A percentile compares a stretch with the other conserved stretches of the same genome.
Evolutionary conservation across 1,284 basidiomycete genomes (phyloP).

Genomic region (Tylopilus sp.): DNA sequence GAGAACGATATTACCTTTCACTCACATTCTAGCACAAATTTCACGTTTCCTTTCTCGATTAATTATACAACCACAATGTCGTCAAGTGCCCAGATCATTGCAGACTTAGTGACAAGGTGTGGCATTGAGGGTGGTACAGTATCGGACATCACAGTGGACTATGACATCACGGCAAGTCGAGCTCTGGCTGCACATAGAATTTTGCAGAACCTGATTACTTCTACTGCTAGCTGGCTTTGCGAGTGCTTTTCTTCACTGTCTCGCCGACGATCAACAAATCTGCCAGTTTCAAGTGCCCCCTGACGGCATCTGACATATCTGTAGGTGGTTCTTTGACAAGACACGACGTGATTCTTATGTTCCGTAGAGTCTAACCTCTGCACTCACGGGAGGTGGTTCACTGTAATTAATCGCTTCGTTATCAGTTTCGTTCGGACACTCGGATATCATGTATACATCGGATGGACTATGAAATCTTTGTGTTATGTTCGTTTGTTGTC

Average conservation of each 20-base stretch:
- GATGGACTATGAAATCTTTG: slow-evolving; percentile 17
- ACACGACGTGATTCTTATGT: slow-evolving; percentile 6
- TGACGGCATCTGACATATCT: slow-evolving; percentile 34
- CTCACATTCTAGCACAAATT: slow-evolving; percentile 63
- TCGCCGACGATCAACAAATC: slow-evolving; percentile 65
- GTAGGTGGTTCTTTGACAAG: slow-evolving; percentile 10
- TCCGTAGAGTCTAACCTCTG: slow-evolving; percentile 17
- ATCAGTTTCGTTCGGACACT: slow-evolving; percentile 10
- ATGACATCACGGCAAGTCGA: slow-evolving; percentile 57
- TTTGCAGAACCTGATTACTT: slow-evolving; percentile 9
- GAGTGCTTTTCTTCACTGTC: slow-evolving; percentile 64
- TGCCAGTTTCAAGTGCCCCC: slow-evolving; percentile 68
- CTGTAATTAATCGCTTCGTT: neutral
- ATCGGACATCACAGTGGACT: slow-evolving; percentile 61
- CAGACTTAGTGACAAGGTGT: slow-evolving; percentile 68
- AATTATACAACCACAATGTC: slow-evolving; percentile 64
- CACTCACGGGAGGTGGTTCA: slow-evolving; percentile 11
- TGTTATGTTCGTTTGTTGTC: neutral
- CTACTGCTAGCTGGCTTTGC: slow-evolving; percentile 50
- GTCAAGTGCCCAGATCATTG: slow-evolving; percentile 56
- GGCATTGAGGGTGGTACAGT: slow-evolving; percentile 48
- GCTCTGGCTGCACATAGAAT: neutral
- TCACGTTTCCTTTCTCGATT: slow-evolving; percentile 80
- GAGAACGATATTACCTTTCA: slow-evolving; percentile 61
- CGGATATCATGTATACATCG: slow-evolving; percentile 10